Evolutionary conservation across 2,329 filamentous ascomycete species (phyloP).

Genomic region (Raffaelea albimanens): DNA sequence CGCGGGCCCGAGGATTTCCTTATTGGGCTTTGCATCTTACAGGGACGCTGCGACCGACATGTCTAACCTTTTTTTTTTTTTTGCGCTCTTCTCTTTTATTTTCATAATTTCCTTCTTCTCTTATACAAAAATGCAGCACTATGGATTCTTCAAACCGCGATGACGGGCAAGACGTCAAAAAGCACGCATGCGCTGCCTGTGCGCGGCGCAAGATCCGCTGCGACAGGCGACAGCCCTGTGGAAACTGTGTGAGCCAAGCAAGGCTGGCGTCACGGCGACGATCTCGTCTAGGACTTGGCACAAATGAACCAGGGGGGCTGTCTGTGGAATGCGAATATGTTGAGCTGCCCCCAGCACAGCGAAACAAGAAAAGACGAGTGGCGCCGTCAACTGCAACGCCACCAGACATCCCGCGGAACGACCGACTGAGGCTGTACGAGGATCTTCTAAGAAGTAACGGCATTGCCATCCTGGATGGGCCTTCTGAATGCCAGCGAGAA

Average conservation of each 20-base stretch:
- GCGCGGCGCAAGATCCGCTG: slow-evolving; percentile 14
- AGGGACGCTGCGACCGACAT: no score
- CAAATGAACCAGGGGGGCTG: no score
- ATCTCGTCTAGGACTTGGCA: background rate
- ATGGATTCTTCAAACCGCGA: no score
- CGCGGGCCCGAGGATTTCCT: no score
- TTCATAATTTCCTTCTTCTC: no score
- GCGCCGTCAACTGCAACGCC: no score
- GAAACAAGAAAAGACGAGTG: slow-evolving; percentile 12
- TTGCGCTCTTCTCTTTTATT: no score
- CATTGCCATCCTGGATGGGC: slow-evolving; percentile 13
- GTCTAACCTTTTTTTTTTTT: no score
- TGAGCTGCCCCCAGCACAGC: slow-evolving; percentile 7
- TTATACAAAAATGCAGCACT: no score
- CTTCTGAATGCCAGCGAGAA: no score
- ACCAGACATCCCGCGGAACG: slow-evolving; percentile 6
- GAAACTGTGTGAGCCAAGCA: slow-evolving; percentile 10
- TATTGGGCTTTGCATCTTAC: no score
- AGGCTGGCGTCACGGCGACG: background rate
- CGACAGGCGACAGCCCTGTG: slow-evolving; percentile 11
- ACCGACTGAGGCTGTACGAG: slow-evolving; percentile 18
- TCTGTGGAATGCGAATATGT: slow-evolving; percentile 15
- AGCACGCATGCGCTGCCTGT: slow-evolving; percentile 10
- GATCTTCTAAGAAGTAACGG: slow-evolving; percentile 18
- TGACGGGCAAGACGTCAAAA: no score